These are phyloP conservation scores for Suillus cothurnatus DNA, from an alignment of 768 basidiomycete genomes.

Conservation along the genomic window DNA sequence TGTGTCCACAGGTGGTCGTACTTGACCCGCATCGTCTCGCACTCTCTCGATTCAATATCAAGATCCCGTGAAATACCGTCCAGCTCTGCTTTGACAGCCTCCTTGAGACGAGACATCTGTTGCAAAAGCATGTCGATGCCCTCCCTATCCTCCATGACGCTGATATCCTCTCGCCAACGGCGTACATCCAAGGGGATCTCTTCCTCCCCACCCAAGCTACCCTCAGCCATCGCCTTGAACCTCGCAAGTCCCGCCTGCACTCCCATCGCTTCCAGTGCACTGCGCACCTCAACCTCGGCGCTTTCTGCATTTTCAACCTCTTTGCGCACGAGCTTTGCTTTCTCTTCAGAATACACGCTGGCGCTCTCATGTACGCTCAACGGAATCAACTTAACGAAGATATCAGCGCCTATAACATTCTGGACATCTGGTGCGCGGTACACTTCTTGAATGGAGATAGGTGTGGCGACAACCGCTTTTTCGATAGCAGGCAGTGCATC, in stretches of 20 bases:
- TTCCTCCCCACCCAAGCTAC: constrained; percentile 59
- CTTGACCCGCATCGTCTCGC: constrained; percentile 85
- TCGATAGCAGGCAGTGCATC: constrained; percentile 84
- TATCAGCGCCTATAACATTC: constrained; percentile 90
- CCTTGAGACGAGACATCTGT: constrained; percentile 61
- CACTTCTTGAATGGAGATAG: constrained; percentile 92
- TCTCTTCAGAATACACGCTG: constrained; percentile 97
- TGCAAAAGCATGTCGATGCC: constrained; percentile 63
- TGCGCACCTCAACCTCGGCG: constrained; percentile 78
- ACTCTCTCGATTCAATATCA: constrained; percentile 83
- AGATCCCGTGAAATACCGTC: constrained; percentile 65
- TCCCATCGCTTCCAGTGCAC: constrained; percentile 79
- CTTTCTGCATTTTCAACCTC: constrained; percentile 89
- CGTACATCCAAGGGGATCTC: constrained; percentile 73
- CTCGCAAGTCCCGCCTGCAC: constrained; percentile 70
- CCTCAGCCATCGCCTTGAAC: constrained; percentile 73
- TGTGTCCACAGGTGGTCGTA: constrained; percentile 89
- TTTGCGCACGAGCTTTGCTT: constrained; percentile 88
- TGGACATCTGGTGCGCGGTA: constrained; percentile 91
- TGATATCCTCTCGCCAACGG: constrained; percentile 75
- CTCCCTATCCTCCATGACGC: constrained; percentile 66
- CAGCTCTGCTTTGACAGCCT: constrained; percentile 58
- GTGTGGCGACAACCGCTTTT: constrained; percentile 77
- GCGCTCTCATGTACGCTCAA: constrained; percentile 95
- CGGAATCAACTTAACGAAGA: constrained; percentile 87